Base-by-base conservation (phyloP, 2,329 filamentous ascomycete species). In the Fusarium equiseti region DNA sequence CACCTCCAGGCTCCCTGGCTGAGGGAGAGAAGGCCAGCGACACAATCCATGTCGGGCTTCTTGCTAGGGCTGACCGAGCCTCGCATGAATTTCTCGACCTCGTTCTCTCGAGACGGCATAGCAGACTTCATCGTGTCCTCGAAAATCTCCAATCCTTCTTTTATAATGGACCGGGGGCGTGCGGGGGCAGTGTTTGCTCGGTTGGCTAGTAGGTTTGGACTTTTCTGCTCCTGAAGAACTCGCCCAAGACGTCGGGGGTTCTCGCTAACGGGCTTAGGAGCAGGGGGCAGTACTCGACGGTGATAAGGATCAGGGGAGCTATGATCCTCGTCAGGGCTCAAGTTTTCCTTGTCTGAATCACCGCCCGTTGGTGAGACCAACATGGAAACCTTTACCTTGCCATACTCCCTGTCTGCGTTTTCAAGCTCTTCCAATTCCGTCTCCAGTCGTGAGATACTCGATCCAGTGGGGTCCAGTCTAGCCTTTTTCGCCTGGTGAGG, bases 301-400 rank as follows among this genome's bases (percentile, higher is more conserved):
- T 70, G 70, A 73, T 74, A 59, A 51, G 58, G 70, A 54, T 70
- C 75, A 24, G 66, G 80, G 55, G 79, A 74, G 66, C 81, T 83
- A 11, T 80, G 83, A 44, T 85, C 83, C 68, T 84, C 84, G 68
- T 83, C 85, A 2, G 85, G 90, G 76, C 84, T 88, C 87, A 94
- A 97, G 77, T 98, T 98, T 82, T 98, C 95, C 82, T 98, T 98
- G 79, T 98, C 95, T 2, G 94, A 97, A 75, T 97, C 95, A 32
- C 73, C 74, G 32, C 73, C 74, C 51, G 79, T 68, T 9, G 80
- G 78, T 26, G 80, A 83, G 13, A 80, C 75, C 46, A 83, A 71
- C 74, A 79, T 79, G 8, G 79, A 79, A 18, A 82, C 75, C 63
- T 84, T 84, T 52, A 81, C 79, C 61, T 81, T 81, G 27, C 76